Percentiles rank a stretch among this genome's conserved stretches.
Evolutionary conservation across 2,329 filamentous ascomycete genomes (phyloP).

Genomic region (Diaporthe vexans): DNA sequence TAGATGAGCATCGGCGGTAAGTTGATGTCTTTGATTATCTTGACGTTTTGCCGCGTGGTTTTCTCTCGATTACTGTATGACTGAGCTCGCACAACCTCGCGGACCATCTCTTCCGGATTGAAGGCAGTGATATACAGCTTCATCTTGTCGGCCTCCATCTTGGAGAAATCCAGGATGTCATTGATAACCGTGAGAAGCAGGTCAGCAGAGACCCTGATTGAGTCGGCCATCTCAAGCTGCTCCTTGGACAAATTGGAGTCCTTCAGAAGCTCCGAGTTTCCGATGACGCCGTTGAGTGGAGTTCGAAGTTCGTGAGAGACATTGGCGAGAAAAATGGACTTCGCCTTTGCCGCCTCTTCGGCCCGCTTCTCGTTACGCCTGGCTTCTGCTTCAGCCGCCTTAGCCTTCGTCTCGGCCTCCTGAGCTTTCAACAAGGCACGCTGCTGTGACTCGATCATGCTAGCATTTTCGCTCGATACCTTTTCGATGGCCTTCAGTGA

Average conservation of each 20-base stretch:
- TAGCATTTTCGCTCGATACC: constrained; percentile 82
- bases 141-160: constrained; percentile 90
- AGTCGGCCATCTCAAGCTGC: constrained; percentile 88
- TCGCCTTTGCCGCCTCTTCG: constrained; percentile 86
- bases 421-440: constrained; percentile 79
- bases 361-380: constrained; percentile 85
- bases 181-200: constrained; percentile 93
- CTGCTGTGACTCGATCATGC: constrained; percentile 84
- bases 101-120: constrained; percentile 76
- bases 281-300: constrained; percentile 89
- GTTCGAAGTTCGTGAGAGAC: constrained; percentile 87
- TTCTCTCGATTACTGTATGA: constrained; percentile 77
- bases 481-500: constrained; percentile 80
- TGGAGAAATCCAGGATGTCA: constrained; percentile 95
- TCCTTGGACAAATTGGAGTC: constrained; percentile 82
- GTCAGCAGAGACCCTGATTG: constrained; percentile 88
- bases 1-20: constrained; percentile 80
- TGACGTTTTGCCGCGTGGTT: constrained; percentile 72
- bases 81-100: constrained; percentile 75
- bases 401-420: constrained; percentile 82
- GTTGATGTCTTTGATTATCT: constrained; percentile 78
- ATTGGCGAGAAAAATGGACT: constrained; percentile 84
- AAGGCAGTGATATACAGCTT: constrained; percentile 82
- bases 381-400: constrained; percentile 81
- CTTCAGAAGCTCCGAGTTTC: constrained; percentile 86